Conservation (phyloP, 1,284 basidiomycete species). For the Xerocomus amazonicus region DNA sequence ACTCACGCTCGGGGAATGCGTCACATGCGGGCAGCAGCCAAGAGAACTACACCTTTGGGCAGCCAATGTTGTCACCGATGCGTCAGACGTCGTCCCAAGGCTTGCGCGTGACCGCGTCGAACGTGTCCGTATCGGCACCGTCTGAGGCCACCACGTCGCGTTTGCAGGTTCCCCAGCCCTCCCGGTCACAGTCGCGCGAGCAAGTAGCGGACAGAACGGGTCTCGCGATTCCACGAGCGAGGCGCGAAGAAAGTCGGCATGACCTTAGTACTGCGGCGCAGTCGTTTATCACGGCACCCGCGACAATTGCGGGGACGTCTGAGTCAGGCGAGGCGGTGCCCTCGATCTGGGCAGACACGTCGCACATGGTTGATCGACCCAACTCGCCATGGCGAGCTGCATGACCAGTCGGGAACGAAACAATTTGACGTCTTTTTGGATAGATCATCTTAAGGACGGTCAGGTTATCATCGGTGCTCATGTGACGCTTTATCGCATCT, state of each 20-base stretch:
- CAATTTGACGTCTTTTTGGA: slow-evolving; percentile 8
- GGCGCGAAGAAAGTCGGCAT: slow-evolving; percentile 39
- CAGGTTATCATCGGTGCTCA: too few relatives aligned
- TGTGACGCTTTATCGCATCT: too few relatives aligned
- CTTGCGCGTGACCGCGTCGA: slow-evolving; percentile 14
- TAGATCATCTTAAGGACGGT: too few relatives aligned
- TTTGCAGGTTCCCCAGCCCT: slow-evolving; percentile 16
- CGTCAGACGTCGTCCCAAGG: slow-evolving; percentile 20
- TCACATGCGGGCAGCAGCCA: slow-evolving; percentile 44
- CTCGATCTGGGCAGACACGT: slow-evolving; percentile 37
- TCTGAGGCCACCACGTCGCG: slow-evolving; percentile 27
- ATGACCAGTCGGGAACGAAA: slow-evolving; percentile 9
- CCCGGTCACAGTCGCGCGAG: slow-evolving; percentile 12
- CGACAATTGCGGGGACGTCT: slow-evolving; percentile 50
- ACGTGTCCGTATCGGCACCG: slow-evolving; percentile 23
- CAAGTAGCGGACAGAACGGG: slow-evolving; percentile 14
- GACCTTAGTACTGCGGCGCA: slow-evolving; percentile 65
- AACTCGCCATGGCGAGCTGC: slow-evolving; percentile 21
- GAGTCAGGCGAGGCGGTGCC: slow-evolving; percentile 33
- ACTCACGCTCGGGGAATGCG: slow-evolving; percentile 47
- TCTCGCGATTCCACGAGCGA: slow-evolving; percentile 13
- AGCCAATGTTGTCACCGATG: slow-evolving; percentile 39
- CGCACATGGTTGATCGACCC: slow-evolving; percentile 41
- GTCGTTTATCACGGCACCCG: slow-evolving; percentile 63
- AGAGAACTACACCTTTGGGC: slow-evolving; percentile 71